These are phyloP conservation scores for Phaseolus coccineus DNA, from an alignment of 331 rosid genomes.

Conservation along the genomic window DNA sequence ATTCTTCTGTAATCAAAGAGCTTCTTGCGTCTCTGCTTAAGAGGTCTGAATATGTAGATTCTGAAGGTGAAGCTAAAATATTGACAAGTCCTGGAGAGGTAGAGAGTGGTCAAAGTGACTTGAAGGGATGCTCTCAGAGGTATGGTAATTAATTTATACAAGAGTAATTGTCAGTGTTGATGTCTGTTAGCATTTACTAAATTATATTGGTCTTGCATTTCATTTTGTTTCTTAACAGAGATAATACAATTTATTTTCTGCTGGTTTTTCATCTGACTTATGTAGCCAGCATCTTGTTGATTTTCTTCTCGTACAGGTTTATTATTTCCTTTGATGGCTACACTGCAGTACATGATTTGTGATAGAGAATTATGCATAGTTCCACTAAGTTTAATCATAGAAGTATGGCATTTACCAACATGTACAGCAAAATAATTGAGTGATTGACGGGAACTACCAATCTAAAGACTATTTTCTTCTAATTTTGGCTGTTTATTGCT, in stretches of 20 bases:
- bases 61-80: slow-evolving; percentile 53
- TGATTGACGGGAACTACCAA: background rate
- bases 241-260: background rate
- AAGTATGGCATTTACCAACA: background rate
- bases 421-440: background rate
- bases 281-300: background rate
- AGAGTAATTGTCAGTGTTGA: slow-evolving; percentile 1
- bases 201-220: background rate
- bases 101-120: slow-evolving; percentile 48
- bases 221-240: background rate
- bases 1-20: slow-evolving; percentile 68
- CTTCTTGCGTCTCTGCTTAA: slow-evolving; percentile 60
- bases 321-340: background rate
- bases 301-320: background rate
- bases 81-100: slow-evolving; percentile 43
- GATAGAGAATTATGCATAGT: background rate
- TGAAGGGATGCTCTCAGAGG: slow-evolving; percentile 67
- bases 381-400: slow-evolving; percentile 5
- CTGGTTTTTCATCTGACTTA: too few relatives aligned
- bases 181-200: background rate
- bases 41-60: slow-evolving; percentile 61
- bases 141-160: slow-evolving; percentile 40
- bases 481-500: background rate
- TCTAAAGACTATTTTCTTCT: background rate
- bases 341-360: background rate